Conservation (phyloP, 2,329 filamentous ascomycete genomes). For the Exophiala bonariae region DNA sequence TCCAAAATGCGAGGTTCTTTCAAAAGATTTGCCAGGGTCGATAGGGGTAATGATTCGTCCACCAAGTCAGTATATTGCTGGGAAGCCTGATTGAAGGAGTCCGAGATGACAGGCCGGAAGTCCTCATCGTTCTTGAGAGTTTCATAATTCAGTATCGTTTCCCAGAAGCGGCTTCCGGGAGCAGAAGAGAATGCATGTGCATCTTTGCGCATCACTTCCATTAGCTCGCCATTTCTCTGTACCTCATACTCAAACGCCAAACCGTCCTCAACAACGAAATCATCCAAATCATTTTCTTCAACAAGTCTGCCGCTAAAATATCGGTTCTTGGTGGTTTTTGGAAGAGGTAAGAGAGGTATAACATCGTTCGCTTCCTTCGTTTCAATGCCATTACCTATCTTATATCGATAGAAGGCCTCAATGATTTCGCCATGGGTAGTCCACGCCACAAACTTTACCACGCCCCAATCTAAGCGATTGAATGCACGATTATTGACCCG, state of each 20-base stretch:
- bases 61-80: not conserved
- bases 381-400: not conserved
- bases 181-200: not conserved
- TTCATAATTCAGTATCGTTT: not conserved
- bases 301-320: conserved; percentile 15
- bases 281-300: conserved; percentile 14
- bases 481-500: no score
- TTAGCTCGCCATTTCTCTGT: not conserved
- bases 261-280: conserved; percentile 17
- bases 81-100: not conserved
- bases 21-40: not conserved
- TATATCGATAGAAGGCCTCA: not conserved
- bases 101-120: not conserved
- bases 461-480: no score
- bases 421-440: not conserved
- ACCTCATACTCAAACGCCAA: not conserved
- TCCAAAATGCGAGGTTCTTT: not conserved
- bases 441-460: not conserved
- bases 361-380: not conserved
- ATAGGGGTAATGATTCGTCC: not conserved
- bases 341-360: not conserved
- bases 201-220: not conserved
- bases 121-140: not conserved
- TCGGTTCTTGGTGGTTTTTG: not conserved
- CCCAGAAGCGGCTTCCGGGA: not conserved